Base-by-base conservation (phyloP, 768 basidiomycete species). In the Amanita pallidorosea region DNA sequence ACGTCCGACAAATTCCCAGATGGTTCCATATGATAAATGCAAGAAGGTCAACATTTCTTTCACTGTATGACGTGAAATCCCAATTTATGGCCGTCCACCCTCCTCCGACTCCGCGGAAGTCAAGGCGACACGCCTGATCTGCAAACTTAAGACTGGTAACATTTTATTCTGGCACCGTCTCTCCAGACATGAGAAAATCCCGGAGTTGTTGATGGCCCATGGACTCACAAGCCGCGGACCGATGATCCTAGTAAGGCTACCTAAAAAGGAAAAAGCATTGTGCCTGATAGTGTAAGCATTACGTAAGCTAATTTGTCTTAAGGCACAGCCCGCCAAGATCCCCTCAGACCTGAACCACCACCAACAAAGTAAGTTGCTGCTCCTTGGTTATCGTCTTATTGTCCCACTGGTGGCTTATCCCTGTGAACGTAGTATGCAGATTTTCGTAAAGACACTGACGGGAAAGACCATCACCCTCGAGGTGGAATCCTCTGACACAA, bases 161-260 rank as follows among this genome's bases (percentile, higher is more conserved):
- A 60, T 79, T 8, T 67, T 88, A 15, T 85, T 74, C 59, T 89
- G 86, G 86, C 85, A 88, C 61, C 81, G 88, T 56, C 79, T 88
- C 53, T 63, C 72, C 44, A 78, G 77, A 56, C 75, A 72, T 53
- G n/a, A n/a, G 86, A 88, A 63, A 83, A 86, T 53, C 79, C 83
- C 36, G 81, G 76, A 23, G 81, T 84, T 8, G 63, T 63, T 46
- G 80, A 88, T 54, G 80, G 87, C 62, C 59, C 70, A 34, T 75
- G 81, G 23, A 81, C 85, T 51, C 53, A 52, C 50, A 49, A 55
- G 45, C 56, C 12, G 70, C 69, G 55, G 59, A 69, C 57, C 69
- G 70, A 11, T 72, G 61, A 64, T 47, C n/a, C n/a, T n/a, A n/a
- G n/a, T 23, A 23, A 23, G 5, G 22, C 22, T 23, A 23, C 27